Evolutionary conservation across 2,329 filamentous ascomycete species (phyloP), one percentile per base, ranked within the genome.

Genomic region (Beauveria bassiana): DNA sequence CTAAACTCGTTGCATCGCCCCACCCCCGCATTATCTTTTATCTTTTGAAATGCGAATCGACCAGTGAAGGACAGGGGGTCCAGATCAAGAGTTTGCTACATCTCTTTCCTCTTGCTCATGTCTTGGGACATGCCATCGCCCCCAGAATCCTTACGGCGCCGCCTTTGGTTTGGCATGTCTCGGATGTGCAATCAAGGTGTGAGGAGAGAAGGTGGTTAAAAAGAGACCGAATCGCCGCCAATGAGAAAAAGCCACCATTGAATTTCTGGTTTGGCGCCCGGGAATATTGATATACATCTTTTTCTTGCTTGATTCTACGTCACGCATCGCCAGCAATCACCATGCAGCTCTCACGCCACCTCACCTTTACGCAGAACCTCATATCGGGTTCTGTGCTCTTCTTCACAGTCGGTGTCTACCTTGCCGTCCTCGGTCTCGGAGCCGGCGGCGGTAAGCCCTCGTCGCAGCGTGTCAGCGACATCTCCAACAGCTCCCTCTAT

Each of bases 381-480:
- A 63, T 61, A 47, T 45, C 42, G 12, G 61, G 53, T 24, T 31
- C 52, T 43, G 50, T 62, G 5, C 63, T 64, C 43, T 62, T 64
- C 63, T 64, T 59, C 38, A 49, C 54, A n/a, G 58, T 60, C 24
- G 60, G 64, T n/a, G 59, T 65, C 42, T 65, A 63, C 20, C 54
- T 63, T n/a, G 64, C 64, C 22, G 42, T 65, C 16, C 54, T 59
- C 47, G 64, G 63, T 8, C 60, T 65, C 22, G 63, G 63, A n/a
- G 63, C 63, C 9, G 64, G 64, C 20, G 64, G 63, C 12, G 61
- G 64, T 22, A 65, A 65, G 49, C 63, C 61, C 22, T 51, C 50
- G n/a, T 65, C 61, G 10, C 54, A 59, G 38, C 43, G 34, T 34
- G 61, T 62, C 46, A 51, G 43, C 47, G 46, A 57, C 26, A 59